phyloP scores from a whole-genome alignment of 768 basidiomycete species.

The Plicaturopsis crispa region DNA sequence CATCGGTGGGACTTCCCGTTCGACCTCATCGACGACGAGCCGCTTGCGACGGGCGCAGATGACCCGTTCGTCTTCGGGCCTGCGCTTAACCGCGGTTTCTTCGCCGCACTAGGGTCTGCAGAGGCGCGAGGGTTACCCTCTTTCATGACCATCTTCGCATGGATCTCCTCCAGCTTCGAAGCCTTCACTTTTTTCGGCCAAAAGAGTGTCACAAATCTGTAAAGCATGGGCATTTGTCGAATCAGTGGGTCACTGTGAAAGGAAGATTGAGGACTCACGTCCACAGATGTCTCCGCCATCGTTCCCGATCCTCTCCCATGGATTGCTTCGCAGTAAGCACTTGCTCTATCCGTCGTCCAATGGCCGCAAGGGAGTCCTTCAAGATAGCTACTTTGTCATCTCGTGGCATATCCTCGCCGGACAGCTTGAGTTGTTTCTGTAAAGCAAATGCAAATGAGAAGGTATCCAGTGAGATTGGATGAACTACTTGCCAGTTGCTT shows the following conservation, averaged over 20 bases:
- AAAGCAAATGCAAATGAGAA: slow-evolving; percentile 3
- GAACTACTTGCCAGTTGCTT: slow-evolving; percentile 70
- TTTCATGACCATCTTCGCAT: slow-evolving; percentile 93
- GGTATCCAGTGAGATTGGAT: not conserved
- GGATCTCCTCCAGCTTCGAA: slow-evolving; percentile 88
- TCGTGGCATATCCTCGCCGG: slow-evolving; percentile 87
- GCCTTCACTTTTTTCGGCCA: slow-evolving; percentile 98
- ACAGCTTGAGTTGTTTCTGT: slow-evolving; percentile 91
- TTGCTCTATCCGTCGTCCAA: slow-evolving; percentile 84
- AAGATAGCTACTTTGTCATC: slow-evolving; percentile 95
- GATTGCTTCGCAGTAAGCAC: slow-evolving; percentile 72
- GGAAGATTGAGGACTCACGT: slow-evolving; percentile 56
- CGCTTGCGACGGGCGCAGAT: too few species aligned
- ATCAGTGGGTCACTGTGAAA: slow-evolving; percentile 1
- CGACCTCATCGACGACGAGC: too few species aligned
- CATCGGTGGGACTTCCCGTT: too few species aligned
- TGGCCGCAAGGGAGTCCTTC: slow-evolving; percentile 91
- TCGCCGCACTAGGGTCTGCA: slow-evolving; percentile 39
- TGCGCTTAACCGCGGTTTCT: slow-evolving; percentile 52
- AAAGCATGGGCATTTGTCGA: not conserved
- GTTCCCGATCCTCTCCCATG: slow-evolving; percentile 73
- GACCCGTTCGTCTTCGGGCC: slow-evolving; percentile 41
- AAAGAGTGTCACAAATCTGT: slow-evolving; percentile 88
- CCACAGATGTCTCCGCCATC: slow-evolving; percentile 95
- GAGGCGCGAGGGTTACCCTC: slow-evolving; percentile 61